phyloP scores from a whole-genome alignment of 2,329 filamentous ascomycete species.

The Colletotrichum sp. region DNA sequence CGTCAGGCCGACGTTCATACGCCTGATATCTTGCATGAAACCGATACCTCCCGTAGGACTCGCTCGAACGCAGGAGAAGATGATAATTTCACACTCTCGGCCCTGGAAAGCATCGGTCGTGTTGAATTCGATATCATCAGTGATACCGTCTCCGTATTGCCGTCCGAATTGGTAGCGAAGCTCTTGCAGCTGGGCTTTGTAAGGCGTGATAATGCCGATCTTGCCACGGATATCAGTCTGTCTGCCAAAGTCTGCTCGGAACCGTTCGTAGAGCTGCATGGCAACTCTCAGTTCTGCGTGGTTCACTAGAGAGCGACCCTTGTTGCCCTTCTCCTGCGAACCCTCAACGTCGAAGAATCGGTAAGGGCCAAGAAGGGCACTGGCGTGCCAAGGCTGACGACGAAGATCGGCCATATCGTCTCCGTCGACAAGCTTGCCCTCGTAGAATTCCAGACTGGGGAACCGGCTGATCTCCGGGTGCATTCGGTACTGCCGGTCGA shows the following conservation, averaged over 20 bases:
- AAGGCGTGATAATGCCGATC: slow-evolving; percentile 96
- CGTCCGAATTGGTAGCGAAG: slow-evolving; percentile 77
- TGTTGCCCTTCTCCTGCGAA: slow-evolving; percentile 79
- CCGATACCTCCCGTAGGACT: slow-evolving; percentile 93
- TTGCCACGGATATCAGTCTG: slow-evolving; percentile 77
- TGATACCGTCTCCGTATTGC: slow-evolving; percentile 76
- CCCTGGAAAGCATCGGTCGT: slow-evolving; percentile 98
- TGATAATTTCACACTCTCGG: slow-evolving; percentile 96
- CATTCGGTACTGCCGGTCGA: slow-evolving; percentile 99
- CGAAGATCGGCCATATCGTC: slow-evolving; percentile 80
- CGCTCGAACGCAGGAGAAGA: slow-evolving; percentile 97
- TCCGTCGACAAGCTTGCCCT: slow-evolving; percentile 85
- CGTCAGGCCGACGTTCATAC: slow-evolving; percentile 99
- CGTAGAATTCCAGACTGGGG: slow-evolving; percentile 91
- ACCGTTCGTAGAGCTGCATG: slow-evolving; percentile 80
- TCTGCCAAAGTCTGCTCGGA: slow-evolving; percentile 71
- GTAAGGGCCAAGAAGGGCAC: slow-evolving; percentile 84
- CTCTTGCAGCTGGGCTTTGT: slow-evolving; percentile 89
- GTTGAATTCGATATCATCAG: slow-evolving; percentile 91
- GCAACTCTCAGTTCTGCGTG: slow-evolving; percentile 85
- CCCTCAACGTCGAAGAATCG: slow-evolving; percentile 97
- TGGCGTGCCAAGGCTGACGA: slow-evolving; percentile 83
- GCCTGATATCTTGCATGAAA: slow-evolving; percentile 96
- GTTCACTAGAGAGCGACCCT: slow-evolving; percentile 91
- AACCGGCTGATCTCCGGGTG: slow-evolving; percentile 95